A percentile compares a stretch with the other conserved stretches of the same genome.
Evolutionary conservation across 257 asterid genomes (phyloP).

Genomic region (Fraxinus excelsior): DNA sequence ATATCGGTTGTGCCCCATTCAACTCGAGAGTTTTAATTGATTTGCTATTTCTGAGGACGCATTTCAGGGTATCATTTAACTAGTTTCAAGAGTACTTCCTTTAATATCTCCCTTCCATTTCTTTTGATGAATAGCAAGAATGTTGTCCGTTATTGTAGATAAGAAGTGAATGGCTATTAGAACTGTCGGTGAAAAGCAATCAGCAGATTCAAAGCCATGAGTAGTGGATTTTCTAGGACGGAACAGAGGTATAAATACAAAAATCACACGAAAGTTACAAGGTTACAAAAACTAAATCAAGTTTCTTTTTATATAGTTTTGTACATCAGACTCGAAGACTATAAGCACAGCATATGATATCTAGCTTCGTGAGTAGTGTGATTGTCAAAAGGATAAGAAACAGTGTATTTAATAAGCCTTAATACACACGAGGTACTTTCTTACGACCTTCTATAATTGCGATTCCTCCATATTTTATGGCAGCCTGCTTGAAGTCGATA

Average conservation of each 20-base stretch:
- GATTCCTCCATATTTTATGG: conserved; percentile 21
- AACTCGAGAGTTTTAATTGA: too few relatives aligned
- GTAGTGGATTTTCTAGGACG: too few relatives aligned
- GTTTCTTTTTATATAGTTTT: neutral
- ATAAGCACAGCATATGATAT: neutral
- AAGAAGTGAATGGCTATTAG: neutral
- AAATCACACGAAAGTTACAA: neutral
- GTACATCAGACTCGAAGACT: neutral
- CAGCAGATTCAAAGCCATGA: neutral
- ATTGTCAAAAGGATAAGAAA: neutral
- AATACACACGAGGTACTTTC: neutral
- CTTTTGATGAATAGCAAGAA: neutral
- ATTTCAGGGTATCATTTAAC: neutral
- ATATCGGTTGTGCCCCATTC: too few relatives aligned
- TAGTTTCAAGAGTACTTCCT: neutral
- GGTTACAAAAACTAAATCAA: neutral
- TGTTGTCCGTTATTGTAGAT: neutral
- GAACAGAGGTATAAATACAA: too few relatives aligned
- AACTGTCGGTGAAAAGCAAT: neutral
- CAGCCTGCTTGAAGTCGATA: conserved; percentile 28
- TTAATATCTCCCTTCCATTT: neutral
- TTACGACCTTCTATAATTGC: conserved; percentile 15
- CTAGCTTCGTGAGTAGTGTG: neutral
- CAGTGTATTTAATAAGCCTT: neutral
- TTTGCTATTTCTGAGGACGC: neutral